Conservation (phyloP, 257 asterid species). For the Nicotiana paniculata region DNA sequence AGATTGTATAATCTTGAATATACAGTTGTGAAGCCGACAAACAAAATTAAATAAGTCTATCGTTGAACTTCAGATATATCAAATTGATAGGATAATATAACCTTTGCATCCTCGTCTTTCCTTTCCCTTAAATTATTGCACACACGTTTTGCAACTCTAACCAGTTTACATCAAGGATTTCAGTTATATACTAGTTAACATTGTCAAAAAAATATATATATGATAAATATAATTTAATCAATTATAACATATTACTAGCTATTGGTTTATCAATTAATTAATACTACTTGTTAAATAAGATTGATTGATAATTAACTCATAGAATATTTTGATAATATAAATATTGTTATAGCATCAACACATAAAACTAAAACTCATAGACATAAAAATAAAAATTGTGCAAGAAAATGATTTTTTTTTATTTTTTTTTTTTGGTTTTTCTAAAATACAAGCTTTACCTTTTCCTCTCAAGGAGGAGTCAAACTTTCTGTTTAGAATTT, state of each 20-base stretch:
- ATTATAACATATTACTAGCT: too few species aligned
- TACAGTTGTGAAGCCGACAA: neutral
- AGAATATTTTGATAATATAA: too few species aligned
- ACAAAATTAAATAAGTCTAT: neutral
- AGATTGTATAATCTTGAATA: neutral
- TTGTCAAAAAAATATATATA: too few species aligned
- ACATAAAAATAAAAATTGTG: too few species aligned
- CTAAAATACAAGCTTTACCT: neutral
- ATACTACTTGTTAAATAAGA: too few species aligned
- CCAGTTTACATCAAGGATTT: neutral
- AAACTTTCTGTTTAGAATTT: neutral
- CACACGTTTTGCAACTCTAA: neutral
- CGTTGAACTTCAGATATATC: neutral
- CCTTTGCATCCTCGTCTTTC: neutral
- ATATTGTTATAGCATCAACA: too few species aligned
- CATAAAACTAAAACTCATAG: too few species aligned
- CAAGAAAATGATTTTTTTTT: neutral
- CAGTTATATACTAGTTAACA: neutral
- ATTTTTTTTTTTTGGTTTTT: neutral
- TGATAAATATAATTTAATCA: too few species aligned
- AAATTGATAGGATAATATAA: neutral
- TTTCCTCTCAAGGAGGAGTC: neutral
- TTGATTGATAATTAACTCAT: too few species aligned
- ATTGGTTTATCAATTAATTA: too few species aligned
- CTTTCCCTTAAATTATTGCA: too few species aligned